These are phyloP conservation scores for Entophlyctis luteolus DNA, from an alignment of 192 early-diverging fungal species.

Conservation along the genomic window DNA sequence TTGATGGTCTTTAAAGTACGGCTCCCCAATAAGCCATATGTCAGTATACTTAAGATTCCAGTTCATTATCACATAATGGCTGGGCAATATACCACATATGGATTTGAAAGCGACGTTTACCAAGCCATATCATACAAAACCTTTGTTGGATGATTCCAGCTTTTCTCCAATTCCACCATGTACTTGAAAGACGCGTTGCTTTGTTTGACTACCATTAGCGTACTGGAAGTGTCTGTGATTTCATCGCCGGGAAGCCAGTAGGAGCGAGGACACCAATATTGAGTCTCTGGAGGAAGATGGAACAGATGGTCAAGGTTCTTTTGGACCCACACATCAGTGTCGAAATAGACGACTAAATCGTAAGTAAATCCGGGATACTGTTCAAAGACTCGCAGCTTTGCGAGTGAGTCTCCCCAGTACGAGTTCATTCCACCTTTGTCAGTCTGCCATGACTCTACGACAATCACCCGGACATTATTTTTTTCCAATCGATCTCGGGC, in stretches of 20 bases:
- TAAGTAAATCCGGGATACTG: neutral
- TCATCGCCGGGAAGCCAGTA: neutral
- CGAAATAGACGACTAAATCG: neutral
- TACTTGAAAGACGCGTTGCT: neutral
- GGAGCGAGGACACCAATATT: neutral
- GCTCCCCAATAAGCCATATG: too few relatives aligned
- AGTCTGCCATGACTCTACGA: neutral
- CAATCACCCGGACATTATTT: neutral
- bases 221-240: neutral
- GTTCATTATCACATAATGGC: neutral
- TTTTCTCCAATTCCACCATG: too few relatives aligned
- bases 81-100: neutral
- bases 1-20: too few relatives aligned
- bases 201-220: neutral
- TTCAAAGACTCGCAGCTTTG: neutral
- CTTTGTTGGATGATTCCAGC: neutral
- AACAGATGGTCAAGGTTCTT: neutral
- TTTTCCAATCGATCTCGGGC: neutral
- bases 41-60: neutral
- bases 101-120: neutral
- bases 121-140: neutral
- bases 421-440: too few relatives aligned
- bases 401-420: neutral
- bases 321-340: neutral
- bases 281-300: neutral